Conservation (phyloP, 805 yeast species). For the Hanseniaspora mollemarum region DNA sequence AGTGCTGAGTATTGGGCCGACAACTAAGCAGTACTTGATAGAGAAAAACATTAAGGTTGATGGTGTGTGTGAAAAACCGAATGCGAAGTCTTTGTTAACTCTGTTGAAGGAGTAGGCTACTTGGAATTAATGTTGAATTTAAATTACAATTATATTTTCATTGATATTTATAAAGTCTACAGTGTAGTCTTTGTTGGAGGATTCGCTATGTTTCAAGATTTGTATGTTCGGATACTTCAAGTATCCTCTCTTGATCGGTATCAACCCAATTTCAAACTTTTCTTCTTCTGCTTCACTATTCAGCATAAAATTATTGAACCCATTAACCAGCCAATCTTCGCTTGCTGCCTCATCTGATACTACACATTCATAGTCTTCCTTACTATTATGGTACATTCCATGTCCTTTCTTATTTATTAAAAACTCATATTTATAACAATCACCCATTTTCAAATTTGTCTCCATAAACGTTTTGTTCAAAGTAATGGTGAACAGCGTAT, state of each 20-base stretch:
- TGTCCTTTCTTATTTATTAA: neutral
- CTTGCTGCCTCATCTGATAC: slow-evolving; percentile 29
- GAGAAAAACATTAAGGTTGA: slow-evolving; percentile 45
- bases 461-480: neutral
- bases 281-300: slow-evolving; percentile 28
- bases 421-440: slow-evolving; percentile 3
- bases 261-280: slow-evolving; percentile 34
- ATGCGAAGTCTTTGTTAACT: slow-evolving; percentile 45
- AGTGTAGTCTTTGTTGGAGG: no score
- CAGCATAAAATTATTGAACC: slow-evolving; percentile 44
- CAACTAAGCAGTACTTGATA: slow-evolving; percentile 56
- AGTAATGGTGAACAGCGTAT: neutral
- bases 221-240: slow-evolving; percentile 53
- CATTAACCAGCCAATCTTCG: slow-evolving; percentile 60
- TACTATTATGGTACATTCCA: neutral
- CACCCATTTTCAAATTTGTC: slow-evolving; percentile 9
- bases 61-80: slow-evolving; percentile 62
- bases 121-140: neutral
- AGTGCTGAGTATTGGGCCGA: slow-evolving; percentile 85
- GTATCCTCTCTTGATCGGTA: slow-evolving; percentile 71
- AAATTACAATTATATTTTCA: slow-evolving; percentile 12
- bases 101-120: slow-evolving; percentile 22
- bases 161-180: slow-evolving; percentile 8
- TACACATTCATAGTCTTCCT: slow-evolving; percentile 35
- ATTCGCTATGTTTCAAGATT: slow-evolving; percentile 29